Evolutionary conservation across 371 early-diverging fungal genomes (phyloP), one percentile per base, ranked within the genome.

Genomic region (Syncephalastrum contaminatum): DNA sequence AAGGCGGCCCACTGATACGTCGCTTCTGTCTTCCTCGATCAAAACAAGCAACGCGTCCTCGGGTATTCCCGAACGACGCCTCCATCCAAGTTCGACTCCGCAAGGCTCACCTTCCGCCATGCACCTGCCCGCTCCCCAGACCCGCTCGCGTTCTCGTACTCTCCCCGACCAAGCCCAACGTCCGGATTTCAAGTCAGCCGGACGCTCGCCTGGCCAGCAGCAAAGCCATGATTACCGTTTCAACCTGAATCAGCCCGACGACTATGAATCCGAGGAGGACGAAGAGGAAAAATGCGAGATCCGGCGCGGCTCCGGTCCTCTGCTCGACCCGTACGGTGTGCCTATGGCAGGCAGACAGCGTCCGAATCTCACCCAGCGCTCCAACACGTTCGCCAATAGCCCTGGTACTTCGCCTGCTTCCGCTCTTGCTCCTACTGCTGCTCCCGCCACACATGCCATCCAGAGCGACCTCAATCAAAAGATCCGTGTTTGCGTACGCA

Each of bases 401-500:
- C 45, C 43, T n/a, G 16, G 49, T n/a, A 27, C 57, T 56, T 18
- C 56, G 19, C 43, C 61, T 36, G 53, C 64, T 24, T 48, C 66
- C 2, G 36, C 36, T n/a, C 48, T 24, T 20, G 48, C 69, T 42
- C 16, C 58, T 21, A 44, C 60, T 13, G 48, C 58, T 25, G 40
- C 54, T 39, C 25, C 61, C 27, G 19, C 62, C 19, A 58, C 57
- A 56, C 12, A 48, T 46, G 18, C 20, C 19, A 14, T 14, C 25
- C 41, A 63, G 43, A 66, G 58, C 40, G 84, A 85, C 53, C 62
- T 88, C 51, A 77, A 69, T 41, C 90, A 90, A 48, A 82, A 87
- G 56, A 97, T 97, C 59, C 87, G 95, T 41, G 98, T 97, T 24
- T 96, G 96, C 60, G 96, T 96, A 42, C 82, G 98, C 54, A 97